Base-by-base conservation (phyloP, 208 protist genomes). In the Trypanosoma congolense region DNA sequence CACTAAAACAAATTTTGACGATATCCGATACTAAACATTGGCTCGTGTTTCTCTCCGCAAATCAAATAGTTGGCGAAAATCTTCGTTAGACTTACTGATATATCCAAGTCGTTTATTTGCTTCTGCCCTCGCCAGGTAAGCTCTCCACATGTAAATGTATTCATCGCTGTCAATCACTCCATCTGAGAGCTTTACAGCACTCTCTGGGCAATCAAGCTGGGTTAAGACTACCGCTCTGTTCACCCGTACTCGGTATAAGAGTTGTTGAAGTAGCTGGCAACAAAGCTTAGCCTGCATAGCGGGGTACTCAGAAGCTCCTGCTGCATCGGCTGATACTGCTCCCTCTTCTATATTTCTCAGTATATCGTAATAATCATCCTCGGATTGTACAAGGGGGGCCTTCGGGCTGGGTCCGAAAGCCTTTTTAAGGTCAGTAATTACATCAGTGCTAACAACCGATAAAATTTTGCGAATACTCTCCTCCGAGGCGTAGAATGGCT, bases 101-200 rank as follows among this genome's bases (percentile, higher is more conserved):
- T 83, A 70, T 31, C 87, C 87, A 1, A 92, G 71, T 3, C 67
- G 66, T 64, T 89, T 84, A 65, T 87, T 78, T 6, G 82, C 82
- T 16, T 80, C 80, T 49, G 78, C 84, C 31, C 83, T 80, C 16
- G 81, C 79, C 59, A 94, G 70, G 45, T 87, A 67, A 2, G 87
- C 87, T 28, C 81, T 69, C 83, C 87, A 94, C 83, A 94, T 91
- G 67, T 94, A 83, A 46, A 94, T 77, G 67, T 82, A 94, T 62
- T 91, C 80, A 55, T 92, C 73, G 38, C 71, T 78, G 25, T 62
- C 56, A 26, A 94, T 85, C 5, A 94, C 78, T 4, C 73, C 68
- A 36, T 78, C 75, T 44, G 92, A 65, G 10, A 73, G 60, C 1
- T 81, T 70, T 9, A 90, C 73, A 9, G 87, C 87, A n/a, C 90